Base-by-base conservation (phyloP, 2,329 filamentous ascomycete genomes). In the Calonectria pseudoreteaudii region DNA sequence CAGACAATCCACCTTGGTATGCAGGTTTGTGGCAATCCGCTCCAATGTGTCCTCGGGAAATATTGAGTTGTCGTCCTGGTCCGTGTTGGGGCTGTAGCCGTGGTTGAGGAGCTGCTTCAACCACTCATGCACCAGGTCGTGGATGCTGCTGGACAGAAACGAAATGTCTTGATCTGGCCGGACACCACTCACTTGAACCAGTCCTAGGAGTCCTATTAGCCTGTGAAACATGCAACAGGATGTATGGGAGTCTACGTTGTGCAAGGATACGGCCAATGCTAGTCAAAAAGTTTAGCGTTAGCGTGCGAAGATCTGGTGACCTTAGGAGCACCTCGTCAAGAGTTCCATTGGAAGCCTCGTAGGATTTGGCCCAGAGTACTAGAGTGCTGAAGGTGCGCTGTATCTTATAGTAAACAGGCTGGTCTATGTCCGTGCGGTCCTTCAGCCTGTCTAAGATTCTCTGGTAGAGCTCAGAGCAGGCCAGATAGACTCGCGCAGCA, bases 261-360 rank as follows among this genome's bases (percentile, higher is more conserved):
- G 60, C 41, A 49, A 65, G 60, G 30, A 65, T 65, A 49, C 38
- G 41, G 60, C 38, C 38, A 34, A 65, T 65, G 18, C 60, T 49
- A 49, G 41, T 65, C 60, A 65, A 49, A 65, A 65, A 65, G 60
- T 65, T 65, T 44, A 65, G 60, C 41, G 60, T 65, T 44, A 65
- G 60, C 60, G 60, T 65, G 60, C 41, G 60, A 65, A 65, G 60
- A 23, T 65, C 38, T 38, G 60, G 60, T 9, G 60, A 65, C 41
- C 41, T 44, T 11, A 34, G 26, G 60, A 65, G 60, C 60, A 65
- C 38, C 30, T 65, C 60, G 60, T 65, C 60, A 13, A 65, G 60
- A 49, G 60, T 49, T 65, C 60, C 60, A 30, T 49, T 65, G 13
- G 60, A 65, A 65, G 60, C 41, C 26, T 49, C 38, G 30, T 65